Percentiles rank a stretch among this genome's conserved stretches.
Conservation (phyloP, 2,329 filamentous ascomycete genomes). For the Fusarium albidum region DNA sequence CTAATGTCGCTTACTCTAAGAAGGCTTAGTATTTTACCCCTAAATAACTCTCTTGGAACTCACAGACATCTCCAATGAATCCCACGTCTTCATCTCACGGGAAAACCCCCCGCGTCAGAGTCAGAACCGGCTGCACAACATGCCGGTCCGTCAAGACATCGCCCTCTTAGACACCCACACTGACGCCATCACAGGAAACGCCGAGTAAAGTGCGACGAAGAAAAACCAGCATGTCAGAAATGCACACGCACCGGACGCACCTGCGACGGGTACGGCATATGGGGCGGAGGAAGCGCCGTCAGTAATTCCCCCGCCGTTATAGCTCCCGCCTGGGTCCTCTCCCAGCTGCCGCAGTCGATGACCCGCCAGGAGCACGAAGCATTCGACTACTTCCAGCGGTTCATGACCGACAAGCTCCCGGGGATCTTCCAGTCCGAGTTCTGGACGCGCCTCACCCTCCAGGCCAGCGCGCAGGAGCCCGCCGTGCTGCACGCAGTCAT, state of each 20-base stretch:
- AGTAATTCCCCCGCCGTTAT: not conserved
- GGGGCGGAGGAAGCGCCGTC: not conserved
- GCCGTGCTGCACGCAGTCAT: not conserved
- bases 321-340: too few species aligned
- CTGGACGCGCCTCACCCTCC: not conserved
- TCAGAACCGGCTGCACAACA: not conserved
- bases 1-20: too few species aligned
- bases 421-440: not conserved
- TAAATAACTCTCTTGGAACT: too few species aligned
- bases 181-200: not conserved
- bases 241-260: not conserved
- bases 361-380: not conserved
- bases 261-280: not conserved
- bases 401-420: not conserved
- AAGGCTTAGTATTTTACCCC: too few species aligned
- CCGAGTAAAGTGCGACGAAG: not conserved
- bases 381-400: not conserved
- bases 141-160: not conserved
- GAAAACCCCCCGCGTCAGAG: not conserved
- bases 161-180: too few species aligned
- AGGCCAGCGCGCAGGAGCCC: not conserved
- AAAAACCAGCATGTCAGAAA: not conserved
- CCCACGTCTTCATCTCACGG: too few species aligned
- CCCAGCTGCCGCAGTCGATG: not conserved
- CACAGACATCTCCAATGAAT: too few species aligned